These are phyloP conservation scores for Pichia deserticola DNA, from an alignment of 805 yeast species.

Conservation along the genomic window DNA sequence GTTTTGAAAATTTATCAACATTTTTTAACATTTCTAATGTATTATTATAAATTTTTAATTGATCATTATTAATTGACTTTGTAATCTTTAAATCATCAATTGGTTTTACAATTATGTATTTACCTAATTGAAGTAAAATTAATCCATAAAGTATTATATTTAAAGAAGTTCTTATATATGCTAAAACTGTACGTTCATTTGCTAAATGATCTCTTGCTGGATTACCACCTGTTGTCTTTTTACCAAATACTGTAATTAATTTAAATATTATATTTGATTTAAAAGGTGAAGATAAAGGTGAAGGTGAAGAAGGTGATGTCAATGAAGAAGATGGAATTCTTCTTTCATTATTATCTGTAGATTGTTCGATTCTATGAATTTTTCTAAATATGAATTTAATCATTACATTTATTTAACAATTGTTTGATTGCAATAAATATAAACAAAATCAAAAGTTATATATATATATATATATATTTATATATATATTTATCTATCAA, in stretches of 20 bases:
- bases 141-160: constrained; percentile 47
- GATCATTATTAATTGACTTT: neutral
- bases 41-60: neutral
- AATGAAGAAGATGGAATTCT: neutral
- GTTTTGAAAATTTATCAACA: constrained; percentile 15
- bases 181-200: constrained; percentile 53
- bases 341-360: too few relatives aligned
- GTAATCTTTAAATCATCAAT: neutral
- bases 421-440: too few relatives aligned
- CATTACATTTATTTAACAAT: too few relatives aligned
- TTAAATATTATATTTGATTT: neutral
- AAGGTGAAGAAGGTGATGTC: neutral
- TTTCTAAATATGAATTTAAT: too few relatives aligned
- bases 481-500: too few relatives aligned
- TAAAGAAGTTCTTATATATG: constrained; percentile 52
- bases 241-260: neutral
- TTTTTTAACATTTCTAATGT: neutral
- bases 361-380: too few relatives aligned
- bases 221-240: constrained; percentile 7
- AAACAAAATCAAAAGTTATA: too few relatives aligned
- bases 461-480: too few relatives aligned
- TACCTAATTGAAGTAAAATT: constrained; percentile 45
- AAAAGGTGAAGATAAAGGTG: too few relatives aligned
- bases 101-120: constrained; percentile 25
- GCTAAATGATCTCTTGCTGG: constrained; percentile 53